These are phyloP conservation scores for Malus sylvestris DNA, from an alignment of 306 rosid genomes.

Conservation along the genomic window DNA sequence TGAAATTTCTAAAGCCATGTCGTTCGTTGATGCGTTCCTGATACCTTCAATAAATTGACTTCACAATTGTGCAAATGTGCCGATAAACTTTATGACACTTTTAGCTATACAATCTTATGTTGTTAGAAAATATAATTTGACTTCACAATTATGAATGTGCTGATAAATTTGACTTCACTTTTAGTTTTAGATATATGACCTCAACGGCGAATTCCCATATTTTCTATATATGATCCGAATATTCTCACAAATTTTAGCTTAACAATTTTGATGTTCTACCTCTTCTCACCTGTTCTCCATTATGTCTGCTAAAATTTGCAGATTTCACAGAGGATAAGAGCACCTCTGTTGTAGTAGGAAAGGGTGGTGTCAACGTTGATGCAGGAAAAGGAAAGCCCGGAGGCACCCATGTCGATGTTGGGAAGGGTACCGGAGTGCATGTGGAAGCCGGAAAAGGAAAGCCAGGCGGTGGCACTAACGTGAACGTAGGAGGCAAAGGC, in stretches of 20 bases:
- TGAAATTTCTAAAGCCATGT: too few relatives aligned
- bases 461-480: conserved; percentile 25
- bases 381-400: conserved; percentile 36
- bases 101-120: too few relatives aligned
- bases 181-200: too few relatives aligned
- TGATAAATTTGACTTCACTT: too few relatives aligned
- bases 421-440: conserved; percentile 6
- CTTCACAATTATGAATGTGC: too few relatives aligned
- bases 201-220: background rate
- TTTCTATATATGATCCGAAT: background rate
- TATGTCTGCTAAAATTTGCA: background rate
- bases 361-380: conserved; percentile 36
- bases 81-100: too few relatives aligned
- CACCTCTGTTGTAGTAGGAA: conserved; percentile 46
- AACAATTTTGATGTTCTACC: too few relatives aligned
- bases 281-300: background rate
- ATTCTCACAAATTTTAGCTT: background rate
- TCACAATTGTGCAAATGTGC: too few relatives aligned
- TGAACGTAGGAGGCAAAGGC: conserved; percentile 39
- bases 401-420: conserved; percentile 10
- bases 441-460: conserved; percentile 7
- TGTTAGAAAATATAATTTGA: too few relatives aligned
- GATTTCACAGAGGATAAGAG: conserved; percentile 46
- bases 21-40: too few relatives aligned
- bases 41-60: too few relatives aligned